Conservation (phyloP, 169 alveolate genomes). For the Neospora caninum region DNA sequence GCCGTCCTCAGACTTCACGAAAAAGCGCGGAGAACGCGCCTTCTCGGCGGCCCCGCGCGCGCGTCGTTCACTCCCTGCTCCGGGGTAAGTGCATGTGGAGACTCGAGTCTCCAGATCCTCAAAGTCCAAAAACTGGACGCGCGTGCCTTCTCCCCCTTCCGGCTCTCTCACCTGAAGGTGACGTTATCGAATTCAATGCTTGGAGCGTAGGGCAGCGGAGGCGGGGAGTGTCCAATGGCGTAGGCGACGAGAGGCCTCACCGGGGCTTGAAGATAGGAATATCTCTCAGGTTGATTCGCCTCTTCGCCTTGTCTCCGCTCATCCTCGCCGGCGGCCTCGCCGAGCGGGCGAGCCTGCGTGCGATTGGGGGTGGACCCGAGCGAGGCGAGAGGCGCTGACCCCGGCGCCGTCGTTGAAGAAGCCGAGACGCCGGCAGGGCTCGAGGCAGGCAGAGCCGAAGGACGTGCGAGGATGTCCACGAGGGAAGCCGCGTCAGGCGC, state of each 20-base stretch:
- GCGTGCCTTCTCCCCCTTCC: too few species aligned
- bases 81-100: too few species aligned
- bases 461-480: background rate
- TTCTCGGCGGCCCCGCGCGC: too few species aligned
- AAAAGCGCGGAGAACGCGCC: too few species aligned
- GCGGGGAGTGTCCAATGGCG: background rate
- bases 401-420: background rate
- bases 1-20: too few species aligned
- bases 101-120: too few species aligned
- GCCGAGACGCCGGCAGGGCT: background rate
- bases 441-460: background rate
- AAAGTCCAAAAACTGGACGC: too few species aligned
- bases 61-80: too few species aligned
- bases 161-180: slow-evolving; percentile 24
- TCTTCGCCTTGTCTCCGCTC: background rate
- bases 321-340: background rate
- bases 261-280: background rate
- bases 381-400: background rate
- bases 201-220: background rate
- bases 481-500: slow-evolving; percentile 32
- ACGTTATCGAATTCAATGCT: slow-evolving; percentile 13
- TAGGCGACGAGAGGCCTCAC: background rate
- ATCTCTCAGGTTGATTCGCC: background rate
- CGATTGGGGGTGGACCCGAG: background rate
- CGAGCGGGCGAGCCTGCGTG: background rate